Evolutionary conservation across 169 alveolate species (phyloP).

Genomic region (Plasmodium gaboni): DNA sequence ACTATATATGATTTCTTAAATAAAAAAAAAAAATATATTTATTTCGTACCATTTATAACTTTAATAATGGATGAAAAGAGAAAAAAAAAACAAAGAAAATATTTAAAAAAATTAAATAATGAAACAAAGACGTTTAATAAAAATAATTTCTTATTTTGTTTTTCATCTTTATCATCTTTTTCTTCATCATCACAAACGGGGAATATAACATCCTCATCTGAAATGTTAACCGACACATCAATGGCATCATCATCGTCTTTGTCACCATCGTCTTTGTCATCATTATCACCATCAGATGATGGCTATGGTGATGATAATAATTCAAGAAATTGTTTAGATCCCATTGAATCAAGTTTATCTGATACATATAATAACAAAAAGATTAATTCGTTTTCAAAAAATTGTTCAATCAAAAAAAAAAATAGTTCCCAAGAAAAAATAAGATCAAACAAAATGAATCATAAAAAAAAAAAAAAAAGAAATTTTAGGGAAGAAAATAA

Average conservation of each 20-base stretch:
- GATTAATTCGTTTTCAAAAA: not conserved
- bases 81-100: conserved; percentile 22
- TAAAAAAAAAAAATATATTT: conserved; percentile 53
- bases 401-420: not conserved
- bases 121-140: not conserved
- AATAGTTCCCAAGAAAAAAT: not conserved
- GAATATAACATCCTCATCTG: not conserved
- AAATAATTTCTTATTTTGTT: not conserved
- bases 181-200: not conserved
- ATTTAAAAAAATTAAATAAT: conserved; percentile 24
- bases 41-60: conserved; percentile 49
- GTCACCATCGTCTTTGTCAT: not conserved
- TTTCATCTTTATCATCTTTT: not conserved
- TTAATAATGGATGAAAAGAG: conserved; percentile 41
- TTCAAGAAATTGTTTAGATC: too few relatives aligned
- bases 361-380: too few relatives aligned
- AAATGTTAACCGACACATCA: not conserved
- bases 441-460: not conserved
- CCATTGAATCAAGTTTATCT: too few relatives aligned
- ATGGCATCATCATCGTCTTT: not conserved
- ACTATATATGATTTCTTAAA: conserved; percentile 44
- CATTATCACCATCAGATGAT: not conserved
- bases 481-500: conserved; percentile 16
- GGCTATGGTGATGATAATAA: too few relatives aligned
- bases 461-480: not conserved